Evolutionary conservation across 2,329 filamentous ascomycete species (phyloP), one percentile per base, ranked within the genome.

Genomic region (Neofusicoccum kwambonambiense): DNA sequence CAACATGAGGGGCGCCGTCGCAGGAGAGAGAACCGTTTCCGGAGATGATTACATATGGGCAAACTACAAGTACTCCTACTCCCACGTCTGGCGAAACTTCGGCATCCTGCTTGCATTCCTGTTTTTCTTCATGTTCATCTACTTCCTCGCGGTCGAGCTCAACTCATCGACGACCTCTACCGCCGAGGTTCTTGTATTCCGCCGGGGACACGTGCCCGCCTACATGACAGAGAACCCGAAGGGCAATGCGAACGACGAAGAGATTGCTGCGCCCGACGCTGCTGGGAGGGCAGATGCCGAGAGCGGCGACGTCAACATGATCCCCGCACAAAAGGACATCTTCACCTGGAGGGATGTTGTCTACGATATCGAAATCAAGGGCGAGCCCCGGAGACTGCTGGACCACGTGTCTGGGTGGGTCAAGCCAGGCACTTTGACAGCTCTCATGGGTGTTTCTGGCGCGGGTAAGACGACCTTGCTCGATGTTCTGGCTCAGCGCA

Each of bases 131-230:
- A 84, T 88, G 77, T 65, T 76, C 3, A 69, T 89, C 1, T 91
- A 92, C 76, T 84, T 91, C 58, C 51, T 85, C 15, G 85, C 86
- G 0, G 83, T 84, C 0, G 89, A 92, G 71, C 68, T 89, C 69
- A 52, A 31, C 1, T 80, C 57, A 7, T 39, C 51, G 6, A 56
- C 44, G 3, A 86, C 84, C 0, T 79, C 80, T 1, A 88, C 84
- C 0, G 89, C 88, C 0, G 90, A 93, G 71, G 84, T 88, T 1
- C 82, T 93, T 0, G 86, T 92, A 9, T 92, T 91, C 66, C 74
- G 73, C 64, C 72, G 75, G n/a, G 79, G 79, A 6, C 76, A 79
- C 65, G 79, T 81, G 47, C 80, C 79, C 3, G 72, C 72, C 15
- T 76, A 80, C 69, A 67, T 81, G 69, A 72, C 75, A 47, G 67